phyloP scores from a whole-genome alignment of 768 basidiomycete genomes.

The Serendipita sp. region DNA sequence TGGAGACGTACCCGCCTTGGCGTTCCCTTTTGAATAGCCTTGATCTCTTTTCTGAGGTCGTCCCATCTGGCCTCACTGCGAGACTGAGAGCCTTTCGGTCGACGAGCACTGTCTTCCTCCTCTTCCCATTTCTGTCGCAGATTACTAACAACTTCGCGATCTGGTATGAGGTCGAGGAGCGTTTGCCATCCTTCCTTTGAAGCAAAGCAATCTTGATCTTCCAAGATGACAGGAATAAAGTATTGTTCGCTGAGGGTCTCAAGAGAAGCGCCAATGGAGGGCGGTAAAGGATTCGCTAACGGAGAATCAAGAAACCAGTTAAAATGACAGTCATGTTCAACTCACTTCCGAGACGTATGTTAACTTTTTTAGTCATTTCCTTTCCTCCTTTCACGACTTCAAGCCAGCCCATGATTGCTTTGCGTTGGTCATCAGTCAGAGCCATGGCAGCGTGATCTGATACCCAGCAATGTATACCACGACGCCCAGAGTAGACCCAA shows the following conservation, averaged over 20 bases:
- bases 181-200: slow-evolving; percentile 50
- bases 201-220: slow-evolving; percentile 75
- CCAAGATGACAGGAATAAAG: slow-evolving; percentile 55
- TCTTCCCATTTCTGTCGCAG: background rate
- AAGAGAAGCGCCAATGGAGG: slow-evolving; percentile 27
- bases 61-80: slow-evolving; percentile 45
- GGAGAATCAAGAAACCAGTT: background rate
- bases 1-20: slow-evolving; percentile 22
- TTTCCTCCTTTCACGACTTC: slow-evolving; percentile 41
- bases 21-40: slow-evolving; percentile 17
- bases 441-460: slow-evolving; percentile 78
- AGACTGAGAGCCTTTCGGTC: background rate
- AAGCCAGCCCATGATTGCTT: slow-evolving; percentile 72
- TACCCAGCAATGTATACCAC: slow-evolving; percentile 98
- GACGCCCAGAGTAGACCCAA: slow-evolving; percentile 97
- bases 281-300: slow-evolving; percentile 8
- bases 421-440: slow-evolving; percentile 82
- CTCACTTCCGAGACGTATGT: background rate
- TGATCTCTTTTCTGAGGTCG: slow-evolving; percentile 28
- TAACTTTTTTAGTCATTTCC: slow-evolving; percentile 1
- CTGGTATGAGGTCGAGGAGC: slow-evolving; percentile 61
- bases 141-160: slow-evolving; percentile 23
- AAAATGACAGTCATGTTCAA: background rate
- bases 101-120: background rate
- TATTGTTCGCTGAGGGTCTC: slow-evolving; percentile 30